A percentile compares a stretch with the other conserved stretches of the same genome.
phyloP scores from a whole-genome alignment of 805 yeast species.

The Candida broadrunensis region DNA sequence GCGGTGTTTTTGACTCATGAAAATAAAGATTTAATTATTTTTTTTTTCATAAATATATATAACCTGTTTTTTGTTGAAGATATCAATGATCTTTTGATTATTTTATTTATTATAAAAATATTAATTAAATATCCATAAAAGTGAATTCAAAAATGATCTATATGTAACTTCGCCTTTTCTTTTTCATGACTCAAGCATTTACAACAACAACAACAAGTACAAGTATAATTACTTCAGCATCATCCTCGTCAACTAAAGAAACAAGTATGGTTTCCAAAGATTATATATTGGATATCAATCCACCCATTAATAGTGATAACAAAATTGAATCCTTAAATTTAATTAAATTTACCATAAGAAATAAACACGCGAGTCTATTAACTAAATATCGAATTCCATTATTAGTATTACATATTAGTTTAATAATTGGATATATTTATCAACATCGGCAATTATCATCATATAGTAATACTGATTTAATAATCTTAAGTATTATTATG shows the following conservation, averaged over 20 bases:
- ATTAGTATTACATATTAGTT: constrained; percentile 3
- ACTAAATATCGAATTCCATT: constrained; percentile 4
- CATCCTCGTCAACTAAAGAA: not conserved
- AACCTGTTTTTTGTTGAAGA: too few relatives aligned
- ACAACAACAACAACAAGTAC: not conserved
- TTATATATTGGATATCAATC: constrained; percentile 24
- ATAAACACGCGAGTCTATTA: constrained; percentile 4
- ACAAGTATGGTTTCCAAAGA: constrained; percentile 28
- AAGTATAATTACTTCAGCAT: not conserved
- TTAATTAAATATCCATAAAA: too few relatives aligned
- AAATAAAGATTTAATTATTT: too few relatives aligned
- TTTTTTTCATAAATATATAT: too few relatives aligned
- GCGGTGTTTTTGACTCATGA: too few relatives aligned
- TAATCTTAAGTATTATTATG: not conserved
- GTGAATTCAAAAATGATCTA: constrained; percentile 8
- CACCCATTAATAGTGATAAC: constrained; percentile 12
- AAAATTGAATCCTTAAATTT: constrained; percentile 10
- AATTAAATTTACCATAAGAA: constrained; percentile 16
- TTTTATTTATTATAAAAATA: too few relatives aligned
- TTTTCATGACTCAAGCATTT: not conserved
- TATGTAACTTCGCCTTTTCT: constrained; percentile 5
- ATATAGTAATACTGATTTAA: not conserved
- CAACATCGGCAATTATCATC: not conserved
- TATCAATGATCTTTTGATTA: too few relatives aligned
- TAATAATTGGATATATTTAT: constrained; percentile 1